These are phyloP conservation scores for Fusarium succisae DNA, from an alignment of 2,329 filamentous ascomycete species.

Conservation along the genomic window DNA sequence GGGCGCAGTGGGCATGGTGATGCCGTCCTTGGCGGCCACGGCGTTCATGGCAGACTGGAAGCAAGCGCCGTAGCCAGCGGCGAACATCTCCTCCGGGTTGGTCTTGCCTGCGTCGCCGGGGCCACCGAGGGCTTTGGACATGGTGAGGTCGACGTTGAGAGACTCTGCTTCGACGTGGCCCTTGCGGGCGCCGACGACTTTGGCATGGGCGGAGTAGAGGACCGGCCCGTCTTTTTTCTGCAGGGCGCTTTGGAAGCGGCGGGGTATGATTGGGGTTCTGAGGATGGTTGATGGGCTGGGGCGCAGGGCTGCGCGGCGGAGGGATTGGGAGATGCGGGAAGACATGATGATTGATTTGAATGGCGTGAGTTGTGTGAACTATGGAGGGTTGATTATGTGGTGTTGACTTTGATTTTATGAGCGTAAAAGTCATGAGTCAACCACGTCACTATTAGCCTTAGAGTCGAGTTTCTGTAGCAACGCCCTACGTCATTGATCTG, in stretches of 20 bases:
- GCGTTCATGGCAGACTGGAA: conserved; percentile 27
- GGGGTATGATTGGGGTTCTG: not conserved
- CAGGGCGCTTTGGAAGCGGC: not conserved
- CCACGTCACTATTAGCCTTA: conserved; percentile 20
- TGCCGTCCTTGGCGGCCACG: conserved; percentile 4
- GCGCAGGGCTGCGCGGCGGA: not conserved
- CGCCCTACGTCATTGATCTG: not conserved
- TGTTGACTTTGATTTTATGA: not conserved
- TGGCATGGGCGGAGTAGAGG: conserved; percentile 20
- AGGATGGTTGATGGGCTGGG: not conserved
- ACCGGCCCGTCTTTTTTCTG: not conserved
- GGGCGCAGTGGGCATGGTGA: not conserved
- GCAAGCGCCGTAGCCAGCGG: conserved; percentile 17
- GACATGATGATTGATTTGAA: not conserved
- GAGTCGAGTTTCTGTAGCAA: conserved; percentile 14
- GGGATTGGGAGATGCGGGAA: not conserved
- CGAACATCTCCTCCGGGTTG: conserved; percentile 10
- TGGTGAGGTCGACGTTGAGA: conserved; percentile 23
- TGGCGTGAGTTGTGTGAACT: not conserved
- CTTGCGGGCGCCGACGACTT: conserved; percentile 16
- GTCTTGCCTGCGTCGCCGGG: conserved; percentile 21
- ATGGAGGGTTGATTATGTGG: accelerated
- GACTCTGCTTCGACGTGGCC: conserved; percentile 19
- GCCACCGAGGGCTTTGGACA: conserved; percentile 21
- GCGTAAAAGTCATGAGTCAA: not conserved